These are phyloP conservation scores for Irpex rosettiformis DNA, from an alignment of 1,284 basidiomycete species.

Conservation along the genomic window DNA sequence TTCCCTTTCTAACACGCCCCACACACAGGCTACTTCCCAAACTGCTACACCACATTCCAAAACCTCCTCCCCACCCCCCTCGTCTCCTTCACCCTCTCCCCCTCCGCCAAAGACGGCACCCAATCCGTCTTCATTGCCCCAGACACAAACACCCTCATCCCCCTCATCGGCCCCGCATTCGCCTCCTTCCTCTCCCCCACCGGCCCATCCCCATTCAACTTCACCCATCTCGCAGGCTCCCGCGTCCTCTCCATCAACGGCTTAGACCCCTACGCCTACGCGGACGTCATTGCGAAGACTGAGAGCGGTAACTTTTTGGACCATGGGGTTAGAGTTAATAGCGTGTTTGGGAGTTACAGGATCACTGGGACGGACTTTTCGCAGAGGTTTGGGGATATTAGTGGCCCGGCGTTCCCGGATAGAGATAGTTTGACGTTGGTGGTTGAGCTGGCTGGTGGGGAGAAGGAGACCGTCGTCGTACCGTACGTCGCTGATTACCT, in stretches of 20 bases:
- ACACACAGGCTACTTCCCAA: slow-evolving; percentile 49
- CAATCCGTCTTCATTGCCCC: slow-evolving; percentile 55
- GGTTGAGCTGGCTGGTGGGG: slow-evolving; percentile 45
- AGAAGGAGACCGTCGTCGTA: slow-evolving; percentile 46
- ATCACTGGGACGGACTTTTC: slow-evolving; percentile 44
- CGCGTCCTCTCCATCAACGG: slow-evolving; percentile 54
- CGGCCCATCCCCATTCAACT: slow-evolving; percentile 39
- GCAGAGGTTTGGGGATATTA: slow-evolving; percentile 59
- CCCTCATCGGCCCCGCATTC: slow-evolving; percentile 42
- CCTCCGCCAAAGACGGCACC: slow-evolving; percentile 43
- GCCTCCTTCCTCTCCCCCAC: slow-evolving; percentile 48
- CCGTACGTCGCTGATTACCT: slow-evolving; percentile 50
- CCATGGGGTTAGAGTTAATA: slow-evolving; percentile 61
- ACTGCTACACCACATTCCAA: slow-evolving; percentile 56
- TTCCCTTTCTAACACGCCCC: not conserved
- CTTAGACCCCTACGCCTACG: slow-evolving; percentile 50
- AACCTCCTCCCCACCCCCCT: slow-evolving; percentile 58
- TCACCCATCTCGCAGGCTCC: slow-evolving; percentile 57
- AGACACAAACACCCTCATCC: slow-evolving; percentile 49
- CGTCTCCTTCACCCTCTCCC: slow-evolving; percentile 49
- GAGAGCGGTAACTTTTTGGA: slow-evolving; percentile 62
- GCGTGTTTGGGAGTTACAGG: slow-evolving; percentile 58
- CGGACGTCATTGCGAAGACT: slow-evolving; percentile 52
- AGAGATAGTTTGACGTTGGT: slow-evolving; percentile 39
- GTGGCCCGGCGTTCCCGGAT: slow-evolving; percentile 48